Conservation (phyloP, 257 asterid species). For the Solanum chiquidenum region DNA sequence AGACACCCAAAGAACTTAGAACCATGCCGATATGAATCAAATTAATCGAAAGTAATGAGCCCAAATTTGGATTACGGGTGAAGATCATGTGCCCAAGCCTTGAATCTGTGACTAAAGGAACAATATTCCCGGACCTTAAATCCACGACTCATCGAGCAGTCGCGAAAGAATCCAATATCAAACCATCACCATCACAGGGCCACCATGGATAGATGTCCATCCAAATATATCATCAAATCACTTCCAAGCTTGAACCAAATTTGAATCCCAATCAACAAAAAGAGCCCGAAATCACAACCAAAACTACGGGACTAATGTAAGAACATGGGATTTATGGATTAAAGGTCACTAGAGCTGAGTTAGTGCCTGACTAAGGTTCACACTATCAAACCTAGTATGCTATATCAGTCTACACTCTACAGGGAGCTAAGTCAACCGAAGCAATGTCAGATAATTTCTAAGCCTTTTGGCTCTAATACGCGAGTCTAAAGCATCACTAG, state of each 20-base stretch:
- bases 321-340: background rate
- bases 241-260: background rate
- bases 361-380: background rate
- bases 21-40: background rate
- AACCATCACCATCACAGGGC: background rate
- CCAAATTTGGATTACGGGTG: background rate
- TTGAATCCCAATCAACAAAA: background rate
- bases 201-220: background rate
- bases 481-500: background rate
- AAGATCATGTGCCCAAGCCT: background rate
- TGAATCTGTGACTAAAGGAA: background rate
- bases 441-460: background rate
- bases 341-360: background rate
- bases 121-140: background rate
- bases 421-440: background rate
- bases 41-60: background rate
- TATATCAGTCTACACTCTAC: no score
- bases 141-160: background rate
- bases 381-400: background rate
- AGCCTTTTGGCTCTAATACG: background rate
- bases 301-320: background rate
- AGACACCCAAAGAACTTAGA: background rate
- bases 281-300: background rate
- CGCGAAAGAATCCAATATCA: background rate
- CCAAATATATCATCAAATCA: background rate